Conservation (phyloP, 2,329 filamentous ascomycete genomes). For the Fusarium bulbicola region DNA sequence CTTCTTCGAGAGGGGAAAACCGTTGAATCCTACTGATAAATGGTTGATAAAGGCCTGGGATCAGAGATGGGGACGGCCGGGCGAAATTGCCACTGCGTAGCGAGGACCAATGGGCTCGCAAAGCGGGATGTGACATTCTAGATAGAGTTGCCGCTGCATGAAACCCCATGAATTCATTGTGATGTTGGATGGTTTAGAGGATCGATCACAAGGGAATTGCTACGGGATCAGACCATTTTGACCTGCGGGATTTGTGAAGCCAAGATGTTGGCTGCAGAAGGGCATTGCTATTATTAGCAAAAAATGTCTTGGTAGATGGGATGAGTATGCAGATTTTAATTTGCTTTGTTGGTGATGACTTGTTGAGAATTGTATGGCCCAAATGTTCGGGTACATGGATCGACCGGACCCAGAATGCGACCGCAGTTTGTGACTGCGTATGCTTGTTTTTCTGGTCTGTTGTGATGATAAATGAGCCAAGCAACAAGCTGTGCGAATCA, state of each 20-base stretch:
- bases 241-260: not conserved
- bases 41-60: not conserved
- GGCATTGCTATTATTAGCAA: constrained; percentile 15
- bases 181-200: not conserved
- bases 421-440: not conserved
- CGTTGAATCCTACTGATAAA: not conserved
- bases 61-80: not conserved
- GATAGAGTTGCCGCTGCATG: constrained; percentile 23
- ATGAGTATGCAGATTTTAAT: not conserved
- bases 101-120: not conserved
- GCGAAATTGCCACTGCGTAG: not conserved
- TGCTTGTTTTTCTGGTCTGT: not conserved
- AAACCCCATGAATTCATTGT: not conserved
- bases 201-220: not conserved
- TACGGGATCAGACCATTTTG: not conserved
- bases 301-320: not conserved
- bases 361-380: not conserved
- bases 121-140: constrained; percentile 17
- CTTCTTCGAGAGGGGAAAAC: not conserved
- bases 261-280: constrained; percentile 3
- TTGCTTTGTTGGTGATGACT: not conserved
- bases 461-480: constrained; percentile 5
- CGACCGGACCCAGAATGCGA: constrained; percentile 9
- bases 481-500: constrained; percentile 1
- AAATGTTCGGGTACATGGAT: not conserved